Evolutionary conservation across 768 basidiomycete genomes (phyloP).

Genomic region (Russula sp.): DNA sequence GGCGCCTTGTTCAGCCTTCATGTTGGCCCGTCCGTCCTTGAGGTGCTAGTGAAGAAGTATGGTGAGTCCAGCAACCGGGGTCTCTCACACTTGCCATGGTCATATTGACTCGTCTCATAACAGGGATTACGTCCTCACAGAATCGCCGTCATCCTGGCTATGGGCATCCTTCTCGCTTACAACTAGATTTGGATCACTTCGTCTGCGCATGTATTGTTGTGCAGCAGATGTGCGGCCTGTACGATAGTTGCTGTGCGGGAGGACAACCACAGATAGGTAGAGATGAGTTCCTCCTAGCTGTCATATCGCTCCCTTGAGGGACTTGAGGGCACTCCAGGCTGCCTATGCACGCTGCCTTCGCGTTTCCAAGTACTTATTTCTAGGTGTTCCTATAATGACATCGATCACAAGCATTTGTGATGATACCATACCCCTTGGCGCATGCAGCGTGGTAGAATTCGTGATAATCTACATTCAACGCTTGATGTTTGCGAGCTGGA

Average conservation of each 20-base stretch:
- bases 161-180: not conserved
- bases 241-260: not conserved
- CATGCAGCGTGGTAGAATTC: too few relatives aligned
- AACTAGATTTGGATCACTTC: conserved; percentile 5
- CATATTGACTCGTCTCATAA: not conserved
- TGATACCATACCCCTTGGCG: too few relatives aligned
- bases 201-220: conserved; percentile 7
- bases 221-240: not conserved
- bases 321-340: not conserved
- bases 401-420: too few relatives aligned
- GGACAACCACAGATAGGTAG: not conserved
- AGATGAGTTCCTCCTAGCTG: conserved; percentile 3
- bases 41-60: conserved; percentile 8
- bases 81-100: not conserved
- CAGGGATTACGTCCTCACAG: not conserved
- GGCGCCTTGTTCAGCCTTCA: not conserved
- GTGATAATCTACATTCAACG: too few relatives aligned
- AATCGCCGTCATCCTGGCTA: not conserved
- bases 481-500: too few relatives aligned
- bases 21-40: not conserved
- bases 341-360: too few relatives aligned
- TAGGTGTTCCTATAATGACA: too few relatives aligned
- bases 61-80: not conserved
- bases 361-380: too few relatives aligned
- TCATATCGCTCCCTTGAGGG: conserved; percentile 6